These are phyloP conservation scores for Colletotrichum sp. DNA, from an alignment of 2,329 filamentous ascomycete genomes.

Conservation along the genomic window DNA sequence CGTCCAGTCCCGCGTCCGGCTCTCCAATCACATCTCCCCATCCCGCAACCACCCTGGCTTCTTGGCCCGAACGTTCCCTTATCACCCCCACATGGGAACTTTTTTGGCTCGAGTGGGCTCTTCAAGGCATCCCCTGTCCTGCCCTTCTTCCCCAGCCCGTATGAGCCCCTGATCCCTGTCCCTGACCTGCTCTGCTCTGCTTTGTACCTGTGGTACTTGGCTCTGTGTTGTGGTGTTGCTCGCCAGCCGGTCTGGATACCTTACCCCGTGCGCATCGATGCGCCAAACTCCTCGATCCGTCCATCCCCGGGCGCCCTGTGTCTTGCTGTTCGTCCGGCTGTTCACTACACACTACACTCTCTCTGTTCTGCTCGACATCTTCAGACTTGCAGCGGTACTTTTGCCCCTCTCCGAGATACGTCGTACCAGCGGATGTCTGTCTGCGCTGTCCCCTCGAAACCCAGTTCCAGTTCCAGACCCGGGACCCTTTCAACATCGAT, in stretches of 20 bases:
- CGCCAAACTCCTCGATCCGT: neutral
- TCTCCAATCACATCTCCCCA: neutral
- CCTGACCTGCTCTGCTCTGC: neutral
- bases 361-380: neutral
- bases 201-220: neutral
- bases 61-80: conserved; percentile 1
- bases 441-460: neutral
- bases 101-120: conserved; percentile 16
- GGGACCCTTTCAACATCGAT: neutral
- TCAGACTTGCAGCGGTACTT: neutral
- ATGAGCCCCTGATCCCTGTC: neutral
- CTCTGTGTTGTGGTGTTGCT: neutral
- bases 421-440: neutral
- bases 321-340: neutral
- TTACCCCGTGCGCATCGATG: neutral
- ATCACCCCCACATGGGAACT: conserved; percentile 20
- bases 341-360: neutral
- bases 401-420: neutral
- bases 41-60: neutral
- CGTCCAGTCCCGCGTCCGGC: conserved; percentile 2
- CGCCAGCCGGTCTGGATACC: neutral
- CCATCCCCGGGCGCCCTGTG: neutral
- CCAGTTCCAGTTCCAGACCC: neutral
- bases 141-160: conserved; percentile 8
- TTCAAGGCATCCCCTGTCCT: neutral